Base-by-base conservation (phyloP, 495 filamentous ascomycete genomes). In the Neurospora sp. region DNA sequence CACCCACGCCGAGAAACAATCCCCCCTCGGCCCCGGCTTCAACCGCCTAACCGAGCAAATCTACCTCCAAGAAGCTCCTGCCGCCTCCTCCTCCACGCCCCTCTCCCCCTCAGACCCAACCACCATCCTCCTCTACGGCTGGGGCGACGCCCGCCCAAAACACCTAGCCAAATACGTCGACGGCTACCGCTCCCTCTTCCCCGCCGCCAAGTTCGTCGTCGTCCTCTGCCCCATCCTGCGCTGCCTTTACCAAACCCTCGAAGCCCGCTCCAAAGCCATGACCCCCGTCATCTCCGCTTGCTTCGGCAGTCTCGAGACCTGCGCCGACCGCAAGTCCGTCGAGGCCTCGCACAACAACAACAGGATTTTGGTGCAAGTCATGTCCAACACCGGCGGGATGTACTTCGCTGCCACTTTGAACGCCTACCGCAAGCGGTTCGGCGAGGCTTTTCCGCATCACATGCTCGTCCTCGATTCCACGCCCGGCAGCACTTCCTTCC, bases 81-180 rank as follows among this genome's bases (percentile, higher is more conserved):
- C n/a, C 39, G 40, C 70, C 20, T 72, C 72, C n/a, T 14, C 48
- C n/a, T 14, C 48, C 23, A 31, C 71, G 7, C 38, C 73, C 14
- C 31, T 27, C 4, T 70, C 78, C 37, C 76, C 76, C 27, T 74
- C 73, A 14, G 71, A 85, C 70, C 84, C 84, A 11, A 80, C 80
- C 35, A 82, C 82, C 4, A 75, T 86, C 41, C 73, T 86, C 41
- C 74, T 89, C 39, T 88, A 85, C 74, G 84, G 84, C 77, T 89
- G 87, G 87, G 87, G 87, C 71, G 87, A 89, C 72, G 86, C 84
- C 27, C 78, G 74, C 23, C 84, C 86, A 0, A 87, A 87, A 70
- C 78, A 88, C 74, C 79, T 89, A n/a, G 73, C 80, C 74, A 89
- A 89, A 75, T 89, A 88, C 72, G 81, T 83, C 35, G 84, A 85